Base-by-base conservation (phyloP, 371 early-diverging fungal species). In the Apophysomyces variabilis region DNA sequence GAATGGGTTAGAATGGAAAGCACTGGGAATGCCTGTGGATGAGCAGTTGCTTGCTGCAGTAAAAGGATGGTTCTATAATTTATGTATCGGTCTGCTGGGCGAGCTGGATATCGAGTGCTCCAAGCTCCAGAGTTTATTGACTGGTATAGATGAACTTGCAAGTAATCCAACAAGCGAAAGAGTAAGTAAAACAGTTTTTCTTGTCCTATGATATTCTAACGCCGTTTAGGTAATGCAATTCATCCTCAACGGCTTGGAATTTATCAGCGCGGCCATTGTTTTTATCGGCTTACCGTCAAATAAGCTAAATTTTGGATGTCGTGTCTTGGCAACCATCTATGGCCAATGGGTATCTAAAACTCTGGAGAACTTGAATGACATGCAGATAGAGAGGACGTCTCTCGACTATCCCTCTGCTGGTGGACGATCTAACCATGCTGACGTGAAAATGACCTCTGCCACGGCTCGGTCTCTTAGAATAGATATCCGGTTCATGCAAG, bases 1-100 rank as follows among this genome's bases (percentile, higher is more conserved):
- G 18, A 76, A 79, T 59, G 83, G 83, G 3, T 45, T 82, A 12
- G 76, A 74, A 64, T 82, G 83, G 83, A 79, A 78, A 63, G 74
- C 80, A 1, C 76, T 82, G 76, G 83, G 80, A 2, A 38, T 82
- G 54, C 83, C 83, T 1, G 83, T 76, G 11, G 75, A 82, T 38
- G 77, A 78, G 11, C 66, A 69, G n/a, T 60, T 82, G 9, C 60
- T 82, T 11, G 75, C 65, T 5, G 66, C 73, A 0, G 71, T 70
- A 7, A 78, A 78, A 64, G 73, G 73, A 32, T 82, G 78, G 77
- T 60, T 82, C 7, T 68, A 74, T 47, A 74, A 70, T 44, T 58
- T 79, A 1, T 79, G 76, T 45, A 63, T 74, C 14, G 76, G 66
- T 26, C 44, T 76, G 1, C 44, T 77, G 5, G 64, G 67, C 21